phyloP scores from a whole-genome alignment of 2,329 filamentous ascomycete genomes.

The Aspergillus latus region DNA sequence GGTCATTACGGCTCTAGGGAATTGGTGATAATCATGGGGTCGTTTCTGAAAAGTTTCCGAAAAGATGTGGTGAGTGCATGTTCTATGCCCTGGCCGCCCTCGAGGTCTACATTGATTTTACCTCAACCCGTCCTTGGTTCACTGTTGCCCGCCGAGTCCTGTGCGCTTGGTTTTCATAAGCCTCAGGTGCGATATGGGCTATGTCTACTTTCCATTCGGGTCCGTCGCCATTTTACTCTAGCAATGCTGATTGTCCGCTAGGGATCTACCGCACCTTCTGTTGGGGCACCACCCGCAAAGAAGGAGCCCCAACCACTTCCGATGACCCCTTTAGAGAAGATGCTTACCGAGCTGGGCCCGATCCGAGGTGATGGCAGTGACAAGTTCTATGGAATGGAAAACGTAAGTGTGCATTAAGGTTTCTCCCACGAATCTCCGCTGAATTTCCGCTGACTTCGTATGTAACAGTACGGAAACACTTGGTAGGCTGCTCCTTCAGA shows the following conservation, averaged over 20 bases:
- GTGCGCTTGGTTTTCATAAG: neutral
- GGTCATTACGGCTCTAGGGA: conserved; percentile 23
- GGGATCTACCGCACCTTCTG: conserved; percentile 50
- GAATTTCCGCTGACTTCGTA: conserved; percentile 22
- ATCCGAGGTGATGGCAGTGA: conserved; percentile 86
- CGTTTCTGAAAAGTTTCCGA: conserved; percentile 43
- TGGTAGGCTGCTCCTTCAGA: conserved; percentile 61
- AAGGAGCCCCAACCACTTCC: conserved; percentile 59
- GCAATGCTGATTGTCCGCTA: conserved; percentile 31
- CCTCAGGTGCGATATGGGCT: neutral
- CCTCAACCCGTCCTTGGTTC: conserved; percentile 4
- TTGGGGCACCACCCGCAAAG: conserved; percentile 52
- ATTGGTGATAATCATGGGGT: conserved; percentile 38
- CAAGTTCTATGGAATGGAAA: conserved; percentile 98
- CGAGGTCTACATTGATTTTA: conserved; percentile 7
- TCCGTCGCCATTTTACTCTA: neutral
- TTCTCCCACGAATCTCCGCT: conserved; percentile 5
- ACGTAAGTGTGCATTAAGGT: conserved; percentile 61
- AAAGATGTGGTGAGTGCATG: conserved; percentile 37
- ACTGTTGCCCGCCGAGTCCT: neutral
- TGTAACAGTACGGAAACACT: conserved; percentile 84
- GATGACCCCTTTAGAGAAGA: conserved; percentile 65
- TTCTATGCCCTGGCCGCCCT: conserved; percentile 12
- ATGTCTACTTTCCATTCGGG: neutral
- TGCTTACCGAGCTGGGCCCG: conserved; percentile 78